phyloP scores from a whole-genome alignment of 23 red algal genomes.

The Rhodosorus marinus region DNA sequence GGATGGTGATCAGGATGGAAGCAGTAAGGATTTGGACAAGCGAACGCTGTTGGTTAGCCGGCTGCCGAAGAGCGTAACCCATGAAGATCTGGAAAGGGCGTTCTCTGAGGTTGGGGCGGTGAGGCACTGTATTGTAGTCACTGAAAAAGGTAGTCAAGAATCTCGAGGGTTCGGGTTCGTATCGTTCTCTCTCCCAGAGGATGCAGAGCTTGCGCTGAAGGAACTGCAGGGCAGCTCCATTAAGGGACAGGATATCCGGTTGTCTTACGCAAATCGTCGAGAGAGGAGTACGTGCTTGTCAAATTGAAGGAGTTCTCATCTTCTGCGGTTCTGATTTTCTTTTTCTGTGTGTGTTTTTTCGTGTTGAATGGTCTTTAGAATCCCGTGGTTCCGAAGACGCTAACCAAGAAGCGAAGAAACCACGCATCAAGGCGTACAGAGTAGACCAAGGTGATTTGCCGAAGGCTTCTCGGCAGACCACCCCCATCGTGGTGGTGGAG shows the following conservation, averaged over 20 bases:
- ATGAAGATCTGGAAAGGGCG: slow-evolving; percentile 14
- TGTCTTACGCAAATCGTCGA: slow-evolving; percentile 14
- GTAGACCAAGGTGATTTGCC: too few relatives aligned
- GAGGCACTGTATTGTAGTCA: slow-evolving; percentile 23
- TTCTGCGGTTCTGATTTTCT: too few relatives aligned
- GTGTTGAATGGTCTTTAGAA: too few relatives aligned
- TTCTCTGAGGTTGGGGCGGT: slow-evolving; percentile 37
- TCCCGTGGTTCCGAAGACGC: too few relatives aligned
- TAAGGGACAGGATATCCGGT: slow-evolving; percentile 15
- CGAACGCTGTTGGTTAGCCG: slow-evolving; percentile 39
- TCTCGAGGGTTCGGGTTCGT: slow-evolving; percentile 59
- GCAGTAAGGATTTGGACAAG: neutral
- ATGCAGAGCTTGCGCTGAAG: slow-evolving; percentile 26
- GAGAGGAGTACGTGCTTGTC: neutral
- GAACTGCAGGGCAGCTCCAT: slow-evolving; percentile 9
- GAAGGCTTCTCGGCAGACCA: too few relatives aligned
- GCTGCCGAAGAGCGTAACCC: slow-evolving; percentile 9
- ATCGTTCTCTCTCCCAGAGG: slow-evolving; percentile 24
- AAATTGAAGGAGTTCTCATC: slow-evolving; percentile 3
- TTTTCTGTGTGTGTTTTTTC: too few relatives aligned
- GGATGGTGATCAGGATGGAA: neutral
- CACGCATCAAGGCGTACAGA: too few relatives aligned
- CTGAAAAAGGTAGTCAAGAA: slow-evolving; percentile 4
- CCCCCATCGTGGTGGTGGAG: too few relatives aligned
- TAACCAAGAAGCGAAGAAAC: too few relatives aligned